A percentile compares a stretch with the other conserved stretches of the same genome.
phyloP scores from a whole-genome alignment of 2,329 filamentous ascomycete species.

The Penicillium frequentans region DNA sequence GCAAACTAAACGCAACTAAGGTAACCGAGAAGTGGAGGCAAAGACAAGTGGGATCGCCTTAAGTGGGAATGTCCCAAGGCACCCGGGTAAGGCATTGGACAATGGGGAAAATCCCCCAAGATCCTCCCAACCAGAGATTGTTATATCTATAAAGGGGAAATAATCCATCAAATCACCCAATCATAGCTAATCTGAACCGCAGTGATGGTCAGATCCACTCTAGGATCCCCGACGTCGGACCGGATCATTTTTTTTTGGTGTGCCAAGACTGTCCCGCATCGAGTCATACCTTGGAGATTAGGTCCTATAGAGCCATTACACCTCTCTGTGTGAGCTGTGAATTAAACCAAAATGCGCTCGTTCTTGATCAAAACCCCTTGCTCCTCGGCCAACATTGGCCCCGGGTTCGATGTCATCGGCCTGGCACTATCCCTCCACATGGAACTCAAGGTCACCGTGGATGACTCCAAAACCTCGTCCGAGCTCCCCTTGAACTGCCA shows the following conservation, averaged over 20 bases:
- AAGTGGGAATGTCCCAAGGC: neutral
- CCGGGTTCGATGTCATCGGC: constrained; percentile 94
- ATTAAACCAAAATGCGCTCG: constrained; percentile 36
- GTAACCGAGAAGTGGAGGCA: neutral
- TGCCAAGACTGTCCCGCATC: constrained; percentile 22
- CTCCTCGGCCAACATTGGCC: constrained; percentile 96
- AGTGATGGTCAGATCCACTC: constrained; percentile 13
- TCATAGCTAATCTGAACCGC: neutral
- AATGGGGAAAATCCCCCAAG: neutral
- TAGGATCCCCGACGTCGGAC: constrained; percentile 21
- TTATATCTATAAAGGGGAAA: neutral
- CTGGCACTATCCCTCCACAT: constrained; percentile 92
- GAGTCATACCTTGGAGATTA: constrained; percentile 14
- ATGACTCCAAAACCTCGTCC: constrained; percentile 53
- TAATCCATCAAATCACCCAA: neutral
- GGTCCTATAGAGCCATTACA: neutral
- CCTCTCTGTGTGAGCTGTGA: neutral
- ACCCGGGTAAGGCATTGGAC: neutral
- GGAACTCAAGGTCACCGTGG: constrained; percentile 79
- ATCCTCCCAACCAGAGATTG: neutral
- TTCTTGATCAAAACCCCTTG: constrained; percentile 80
- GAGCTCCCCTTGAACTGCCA: constrained; percentile 63
- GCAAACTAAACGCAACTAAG: neutral
- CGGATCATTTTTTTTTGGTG: constrained; percentile 15
- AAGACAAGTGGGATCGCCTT: neutral